These are phyloP conservation scores for Mucor ambiguus DNA, from an alignment of 371 early-diverging fungal genomes.

Conservation along the genomic window DNA sequence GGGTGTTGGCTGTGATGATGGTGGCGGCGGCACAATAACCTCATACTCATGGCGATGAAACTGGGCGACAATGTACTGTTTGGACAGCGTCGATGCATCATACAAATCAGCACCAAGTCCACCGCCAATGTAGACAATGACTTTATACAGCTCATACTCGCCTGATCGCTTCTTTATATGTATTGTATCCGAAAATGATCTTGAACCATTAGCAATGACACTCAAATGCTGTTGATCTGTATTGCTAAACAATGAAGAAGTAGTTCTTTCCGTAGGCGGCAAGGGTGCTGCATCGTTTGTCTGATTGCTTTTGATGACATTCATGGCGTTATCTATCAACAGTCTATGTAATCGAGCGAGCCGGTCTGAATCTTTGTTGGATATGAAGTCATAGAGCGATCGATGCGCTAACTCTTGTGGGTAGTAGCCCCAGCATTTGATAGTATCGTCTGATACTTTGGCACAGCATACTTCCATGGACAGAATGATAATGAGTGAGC, in stretches of 20 bases:
- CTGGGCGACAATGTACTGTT: constrained; percentile 44
- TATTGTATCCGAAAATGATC: constrained; percentile 53
- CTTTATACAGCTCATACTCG: constrained; percentile 48
- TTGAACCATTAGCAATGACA: constrained; percentile 39
- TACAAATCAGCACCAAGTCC: constrained; percentile 61
- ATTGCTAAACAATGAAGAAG: constrained; percentile 41
- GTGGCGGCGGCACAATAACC: constrained; percentile 6
- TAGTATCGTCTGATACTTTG: constrained; percentile 57
- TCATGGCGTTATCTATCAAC: constrained; percentile 52
- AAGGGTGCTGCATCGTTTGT: constrained; percentile 6
- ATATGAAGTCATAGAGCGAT: constrained; percentile 58
- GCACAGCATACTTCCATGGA: constrained; percentile 63
- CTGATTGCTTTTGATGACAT: constrained; percentile 28
- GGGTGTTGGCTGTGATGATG: constrained; percentile 9
- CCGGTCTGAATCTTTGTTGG: constrained; percentile 45
- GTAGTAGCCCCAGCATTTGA: constrained; percentile 57
- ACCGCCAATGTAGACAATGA: constrained; percentile 60
- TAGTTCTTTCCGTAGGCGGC: constrained; percentile 50
- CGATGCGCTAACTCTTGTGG: constrained; percentile 62
- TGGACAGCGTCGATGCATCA: constrained; percentile 26
- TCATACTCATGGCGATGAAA: constrained; percentile 22
- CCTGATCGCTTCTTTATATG: constrained; percentile 55
- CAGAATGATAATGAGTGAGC: constrained; percentile 38
- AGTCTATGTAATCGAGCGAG: constrained; percentile 43
- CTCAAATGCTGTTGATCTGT: constrained; percentile 38